phyloP scores from a whole-genome alignment of 148 eudicot genomes.

The Cornus suecica region DNA sequence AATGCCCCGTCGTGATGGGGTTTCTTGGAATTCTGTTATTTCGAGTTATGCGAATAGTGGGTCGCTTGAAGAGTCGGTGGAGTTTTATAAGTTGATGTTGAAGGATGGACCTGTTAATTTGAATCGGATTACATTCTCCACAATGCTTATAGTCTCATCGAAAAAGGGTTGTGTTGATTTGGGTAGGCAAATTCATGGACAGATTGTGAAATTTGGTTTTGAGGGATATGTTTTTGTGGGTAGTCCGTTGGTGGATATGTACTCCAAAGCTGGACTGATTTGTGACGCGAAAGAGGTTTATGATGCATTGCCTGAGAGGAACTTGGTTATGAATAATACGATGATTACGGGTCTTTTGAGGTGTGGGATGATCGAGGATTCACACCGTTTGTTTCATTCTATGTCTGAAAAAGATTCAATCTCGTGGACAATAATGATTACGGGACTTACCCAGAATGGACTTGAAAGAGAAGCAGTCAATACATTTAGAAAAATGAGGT shows the following conservation, averaged over 20 bases:
- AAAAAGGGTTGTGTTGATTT: slow-evolving; percentile 42
- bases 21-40: slow-evolving; percentile 82
- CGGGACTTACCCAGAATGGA: slow-evolving; percentile 68
- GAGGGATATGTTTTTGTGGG: slow-evolving; percentile 69
- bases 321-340: slow-evolving; percentile 77
- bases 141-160: slow-evolving; percentile 62
- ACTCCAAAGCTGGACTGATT: slow-evolving; percentile 57
- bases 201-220: slow-evolving; percentile 70
- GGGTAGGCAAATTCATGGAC: slow-evolving; percentile 76
- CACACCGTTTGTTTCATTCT: slow-evolving; percentile 41
- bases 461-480: slow-evolving; percentile 52
- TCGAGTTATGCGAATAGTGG: slow-evolving; percentile 64
- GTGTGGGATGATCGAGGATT: slow-evolving; percentile 60
- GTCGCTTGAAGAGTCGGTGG: slow-evolving; percentile 37
- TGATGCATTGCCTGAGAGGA: slow-evolving; percentile 64
- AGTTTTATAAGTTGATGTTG: slow-evolving; percentile 62
- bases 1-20: slow-evolving; percentile 67
- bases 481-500: slow-evolving; percentile 56
- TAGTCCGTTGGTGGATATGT: slow-evolving; percentile 86
- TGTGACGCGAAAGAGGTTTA: slow-evolving; percentile 55
- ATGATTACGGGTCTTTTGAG: slow-evolving; percentile 71
- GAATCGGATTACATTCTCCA: slow-evolving; percentile 67
- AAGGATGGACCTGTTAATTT: slow-evolving; percentile 43
- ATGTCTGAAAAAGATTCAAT: slow-evolving; percentile 74
- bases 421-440: slow-evolving; percentile 81